Evolutionary conservation across 2,329 filamentous ascomycete species (phyloP), one percentile per base, ranked within the genome.

Genomic region (Pleomassaria siparia): DNA sequence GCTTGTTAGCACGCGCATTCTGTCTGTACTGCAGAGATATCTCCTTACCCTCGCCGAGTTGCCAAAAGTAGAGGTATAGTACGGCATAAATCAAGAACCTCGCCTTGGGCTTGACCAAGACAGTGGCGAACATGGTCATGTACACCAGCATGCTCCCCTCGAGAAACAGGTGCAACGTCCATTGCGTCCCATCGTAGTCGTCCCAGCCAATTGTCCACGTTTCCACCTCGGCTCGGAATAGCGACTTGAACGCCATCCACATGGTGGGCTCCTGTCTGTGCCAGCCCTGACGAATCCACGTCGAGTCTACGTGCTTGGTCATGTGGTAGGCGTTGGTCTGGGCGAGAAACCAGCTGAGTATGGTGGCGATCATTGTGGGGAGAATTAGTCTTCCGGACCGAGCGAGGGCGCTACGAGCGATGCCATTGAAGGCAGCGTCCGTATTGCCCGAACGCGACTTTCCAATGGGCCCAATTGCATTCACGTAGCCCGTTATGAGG

Each of bases 401-500:
- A 28, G 81, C 76, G 51, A 85, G 78, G 0, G 81, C 79, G 12
- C 80, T 82, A 53, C 76, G 78, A 47, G 80, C 76, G 52, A 86
- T 76, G 30, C 78, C 75, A 16, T 62, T 70, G 53, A 82, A 78
- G 11, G 81, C 80, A 1, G 73, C 74, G 33, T 80, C 75, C 46
- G 76, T 74, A 55, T 80, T 76, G 43, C 80, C 81, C 25, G 78
- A 71, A 44, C 79, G 76, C 58, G 74, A 78, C 43, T 80, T 76
- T 44, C 76, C 75, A 49, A 85, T 76, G 13, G 82, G 80, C 58
- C 84, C 84, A 43, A 85, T 74, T 3, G 80, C 78, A 67, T 83
- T 85, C 43, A 85, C 82, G 58, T 84, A 85, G 47, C 82, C 82
- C 1, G 87, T 89, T 43, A 91, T 67, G 51, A 71, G 64, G 62